Conservation (phyloP, 768 basidiomycete genomes). For the Pleurotus citrinopileatus region DNA sequence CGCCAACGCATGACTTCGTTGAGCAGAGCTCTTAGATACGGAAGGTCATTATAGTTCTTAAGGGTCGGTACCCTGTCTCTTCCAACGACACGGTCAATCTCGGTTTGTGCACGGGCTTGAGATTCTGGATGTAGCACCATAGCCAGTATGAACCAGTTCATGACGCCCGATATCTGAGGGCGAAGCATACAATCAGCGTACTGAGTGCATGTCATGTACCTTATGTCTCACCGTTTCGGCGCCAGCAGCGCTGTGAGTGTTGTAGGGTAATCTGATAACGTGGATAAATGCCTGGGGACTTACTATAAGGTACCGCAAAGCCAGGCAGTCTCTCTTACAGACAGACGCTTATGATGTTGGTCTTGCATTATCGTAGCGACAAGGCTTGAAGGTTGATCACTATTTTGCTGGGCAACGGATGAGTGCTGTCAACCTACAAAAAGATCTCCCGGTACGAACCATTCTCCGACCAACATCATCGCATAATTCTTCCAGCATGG, state of each 20-base stretch:
- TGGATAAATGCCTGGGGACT: not conserved
- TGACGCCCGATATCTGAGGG: not conserved
- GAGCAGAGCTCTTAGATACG: conserved; percentile 6
- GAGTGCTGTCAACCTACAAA: too few species aligned
- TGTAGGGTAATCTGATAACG: not conserved
- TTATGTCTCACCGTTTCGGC: conserved; percentile 21
- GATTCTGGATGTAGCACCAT: conserved; percentile 7
- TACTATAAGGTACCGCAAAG: conserved; percentile 13
- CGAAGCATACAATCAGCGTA: not conserved
- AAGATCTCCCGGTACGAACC: too few species aligned
- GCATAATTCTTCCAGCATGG: conserved; percentile 20
- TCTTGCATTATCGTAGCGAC: conserved; percentile 10
- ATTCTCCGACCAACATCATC: conserved; percentile 11
- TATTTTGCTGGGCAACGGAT: too few species aligned
- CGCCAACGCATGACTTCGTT: conserved; percentile 10
- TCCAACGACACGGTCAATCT: conserved; percentile 11
- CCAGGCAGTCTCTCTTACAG: conserved; percentile 13
- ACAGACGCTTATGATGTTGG: conserved; percentile 3
- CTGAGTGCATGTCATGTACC: too few species aligned
- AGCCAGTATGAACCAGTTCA: conserved; percentile 2
- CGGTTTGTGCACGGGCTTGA: conserved; percentile 3
- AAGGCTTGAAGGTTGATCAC: conserved; percentile 5
- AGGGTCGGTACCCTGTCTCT: conserved; percentile 4
- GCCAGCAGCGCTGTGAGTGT: conserved; percentile 10
- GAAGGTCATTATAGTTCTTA: not conserved